Percentiles rank a stretch among this genome's conserved stretches.
Evolutionary conservation across 306 rosid species (phyloP).

Genomic region (Dryas alaskensis): DNA sequence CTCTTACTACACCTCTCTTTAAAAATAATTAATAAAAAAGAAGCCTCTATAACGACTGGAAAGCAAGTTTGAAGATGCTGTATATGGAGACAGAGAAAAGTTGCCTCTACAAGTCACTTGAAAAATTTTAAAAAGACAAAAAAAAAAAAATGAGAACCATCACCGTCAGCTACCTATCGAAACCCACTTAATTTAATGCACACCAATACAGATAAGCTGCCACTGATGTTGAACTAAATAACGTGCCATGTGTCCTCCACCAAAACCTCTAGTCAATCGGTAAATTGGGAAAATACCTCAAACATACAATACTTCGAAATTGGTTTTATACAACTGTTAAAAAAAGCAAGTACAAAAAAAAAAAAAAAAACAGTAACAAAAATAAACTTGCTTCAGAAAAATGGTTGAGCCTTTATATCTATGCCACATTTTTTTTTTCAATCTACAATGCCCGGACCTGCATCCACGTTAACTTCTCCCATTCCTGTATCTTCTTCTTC

Average conservation of each 20-base stretch:
- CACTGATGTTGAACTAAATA: not conserved
- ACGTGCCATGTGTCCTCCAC: not conserved
- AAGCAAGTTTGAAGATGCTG: no score
- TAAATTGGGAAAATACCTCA: conserved; percentile 32
- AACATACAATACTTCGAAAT: conserved; percentile 20
- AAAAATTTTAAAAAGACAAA: no score
- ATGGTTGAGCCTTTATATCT: conserved; percentile 23
- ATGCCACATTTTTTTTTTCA: conserved; percentile 31
- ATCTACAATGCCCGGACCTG: conserved; percentile 56
- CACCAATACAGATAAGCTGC: no score
- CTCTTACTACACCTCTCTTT: no score
- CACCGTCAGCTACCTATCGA: no score
- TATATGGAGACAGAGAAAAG: no score
- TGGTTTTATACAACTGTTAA: conserved; percentile 39
- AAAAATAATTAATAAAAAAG: no score
- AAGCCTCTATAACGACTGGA: no score
- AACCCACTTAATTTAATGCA: no score
- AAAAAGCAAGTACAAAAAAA: conserved; percentile 6
- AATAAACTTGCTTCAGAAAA: conserved; percentile 24
- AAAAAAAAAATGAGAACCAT: no score
- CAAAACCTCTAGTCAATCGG: conserved; percentile 15
- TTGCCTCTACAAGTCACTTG: no score
- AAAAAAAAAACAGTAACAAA: not conserved
- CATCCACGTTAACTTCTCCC: conserved; percentile 86
- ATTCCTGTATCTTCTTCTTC: conserved; percentile 97